Evolutionary conservation across 495 filamentous ascomycete species (phyloP).

Genomic region (Xeromyces bisporus): DNA sequence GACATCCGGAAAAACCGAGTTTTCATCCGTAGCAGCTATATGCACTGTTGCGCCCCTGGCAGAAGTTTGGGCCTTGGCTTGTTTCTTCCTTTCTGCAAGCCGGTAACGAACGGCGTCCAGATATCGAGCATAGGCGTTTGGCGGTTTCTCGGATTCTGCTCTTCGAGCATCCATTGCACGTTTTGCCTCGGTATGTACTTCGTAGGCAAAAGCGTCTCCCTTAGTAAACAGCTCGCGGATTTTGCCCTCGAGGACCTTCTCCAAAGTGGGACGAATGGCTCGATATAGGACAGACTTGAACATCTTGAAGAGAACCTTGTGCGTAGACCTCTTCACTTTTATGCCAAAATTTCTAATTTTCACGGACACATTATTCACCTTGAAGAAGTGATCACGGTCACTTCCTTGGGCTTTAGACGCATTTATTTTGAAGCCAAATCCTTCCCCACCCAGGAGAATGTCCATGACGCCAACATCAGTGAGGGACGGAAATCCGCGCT

Average conservation of each 20-base stretch:
- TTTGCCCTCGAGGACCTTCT: slow-evolving; percentile 76
- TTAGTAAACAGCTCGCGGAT: slow-evolving; percentile 61
- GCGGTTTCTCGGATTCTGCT: slow-evolving; percentile 55
- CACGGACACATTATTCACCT: slow-evolving; percentile 76
- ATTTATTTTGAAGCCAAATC: slow-evolving; percentile 83
- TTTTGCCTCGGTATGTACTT: slow-evolving; percentile 70
- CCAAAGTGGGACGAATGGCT: slow-evolving; percentile 64
- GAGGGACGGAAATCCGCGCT: slow-evolving; percentile 85
- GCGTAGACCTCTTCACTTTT: slow-evolving; percentile 83
- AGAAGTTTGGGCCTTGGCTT: slow-evolving; percentile 39
- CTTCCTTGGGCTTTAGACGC: slow-evolving; percentile 63
- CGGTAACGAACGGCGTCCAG: slow-evolving; percentile 56
- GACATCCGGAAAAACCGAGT: slow-evolving; percentile 80
- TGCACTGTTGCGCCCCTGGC: slow-evolving; percentile 49
- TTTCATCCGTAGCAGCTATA: slow-evolving; percentile 71
- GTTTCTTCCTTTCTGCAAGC: slow-evolving; percentile 53
- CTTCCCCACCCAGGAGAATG: slow-evolving; percentile 72
- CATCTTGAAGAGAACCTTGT: slow-evolving; percentile 76
- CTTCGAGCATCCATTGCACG: slow-evolving; percentile 48
- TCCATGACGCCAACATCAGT: slow-evolving; percentile 83
- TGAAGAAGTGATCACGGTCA: slow-evolving; percentile 75
- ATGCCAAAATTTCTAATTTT: slow-evolving; percentile 73
- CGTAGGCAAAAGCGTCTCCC: slow-evolving; percentile 51
- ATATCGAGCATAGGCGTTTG: slow-evolving; percentile 81
- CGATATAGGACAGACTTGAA: slow-evolving; percentile 82